A percentile compares a stretch with the other conserved stretches of the same genome.
Evolutionary conservation across 768 basidiomycete genomes (phyloP).

Genomic region (Lenzites betulinus): DNA sequence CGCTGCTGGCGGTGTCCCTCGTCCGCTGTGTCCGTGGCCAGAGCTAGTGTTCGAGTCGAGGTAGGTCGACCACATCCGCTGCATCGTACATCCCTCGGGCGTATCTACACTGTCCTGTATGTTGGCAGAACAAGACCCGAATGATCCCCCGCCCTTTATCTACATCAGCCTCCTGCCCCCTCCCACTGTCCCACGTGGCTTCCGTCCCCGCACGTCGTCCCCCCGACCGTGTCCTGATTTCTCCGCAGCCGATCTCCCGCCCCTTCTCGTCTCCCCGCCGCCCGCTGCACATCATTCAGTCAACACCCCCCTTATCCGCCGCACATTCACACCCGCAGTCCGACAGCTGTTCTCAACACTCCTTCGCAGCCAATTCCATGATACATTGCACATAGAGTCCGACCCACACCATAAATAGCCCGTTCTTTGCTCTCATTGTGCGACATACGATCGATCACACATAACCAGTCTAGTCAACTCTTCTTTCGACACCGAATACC

Average conservation of each 20-base stretch:
- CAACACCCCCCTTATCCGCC: too few relatives aligned
- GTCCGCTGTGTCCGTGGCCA: conserved; percentile 7
- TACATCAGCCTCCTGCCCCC: neutral
- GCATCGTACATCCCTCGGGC: conserved; percentile 36
- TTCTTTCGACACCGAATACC: too few relatives aligned
- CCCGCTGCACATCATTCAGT: too few relatives aligned
- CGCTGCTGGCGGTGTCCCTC: conserved; percentile 7
- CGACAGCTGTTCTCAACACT: too few relatives aligned
- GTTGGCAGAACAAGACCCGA: neutral
- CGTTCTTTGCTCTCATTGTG: too few relatives aligned
- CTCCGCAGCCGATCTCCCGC: neutral
- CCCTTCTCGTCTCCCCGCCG: too few relatives aligned
- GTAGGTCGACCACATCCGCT: conserved; percentile 57
- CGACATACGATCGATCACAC: too few relatives aligned
- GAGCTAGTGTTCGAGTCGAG: conserved; percentile 36
- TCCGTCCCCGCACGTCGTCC: neutral
- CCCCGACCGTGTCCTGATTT: neutral
- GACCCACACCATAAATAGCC: too few relatives aligned
- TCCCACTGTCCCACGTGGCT: conserved; percentile 5
- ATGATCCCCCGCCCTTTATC: neutral
- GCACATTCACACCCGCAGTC: neutral
- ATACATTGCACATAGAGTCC: too few relatives aligned
- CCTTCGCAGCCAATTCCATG: too few relatives aligned
- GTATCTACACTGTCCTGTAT: neutral
- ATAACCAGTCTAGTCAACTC: too few relatives aligned